Base-by-base conservation (phyloP, 1,284 basidiomycete genomes). In the Wolfiporia cocos region DNA sequence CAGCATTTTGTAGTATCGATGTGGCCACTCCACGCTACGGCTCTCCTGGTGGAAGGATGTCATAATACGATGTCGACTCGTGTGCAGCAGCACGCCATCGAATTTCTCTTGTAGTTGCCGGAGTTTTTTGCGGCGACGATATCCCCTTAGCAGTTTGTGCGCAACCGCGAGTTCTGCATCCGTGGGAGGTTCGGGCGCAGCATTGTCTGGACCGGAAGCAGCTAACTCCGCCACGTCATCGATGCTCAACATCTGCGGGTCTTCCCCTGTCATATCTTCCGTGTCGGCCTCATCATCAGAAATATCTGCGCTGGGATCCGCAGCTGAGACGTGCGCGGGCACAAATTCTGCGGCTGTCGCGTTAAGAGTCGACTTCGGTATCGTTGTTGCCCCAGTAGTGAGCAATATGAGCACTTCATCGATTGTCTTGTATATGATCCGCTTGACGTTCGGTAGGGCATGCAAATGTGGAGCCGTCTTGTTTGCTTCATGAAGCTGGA, bases 1-100 rank as follows among this genome's bases (percentile, higher is more conserved):
- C 12, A 73, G 55, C 2, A 61, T 43, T 15, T 66, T 67, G 49
- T 79, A 77, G 11, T 28, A 35, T 18, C 18, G 6, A 14, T 33
- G n/a, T 17, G 58, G 46, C 67, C 70, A 70, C 4, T 54, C 48
- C n/a, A 65, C 61, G 9, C 48, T 50, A 11, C 44, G 46, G 3
- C 63, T 58, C 22, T 62, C 54, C 24, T 56, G 46, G 18, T 65
- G 39, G 46, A 64, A 78, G 2, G 26, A 19, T 17, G 29, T 23
- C 6, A 35, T 34, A 15, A 43, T 30, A 11, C 42, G 42, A 3
- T 28, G 21, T 32, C 35, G 26, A 14, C 37, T 37, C 5, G 29
- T 30, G 6, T 24, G 22, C 3, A 43, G 11, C 11, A 36, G 23
- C 10, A 21, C 22, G 2, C n/a, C 34, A 7, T n/a, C 12, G n/a